These are phyloP conservation scores for Gracilaria caudata DNA, from an alignment of 23 red algal genomes.

Conservation along the genomic window DNA sequence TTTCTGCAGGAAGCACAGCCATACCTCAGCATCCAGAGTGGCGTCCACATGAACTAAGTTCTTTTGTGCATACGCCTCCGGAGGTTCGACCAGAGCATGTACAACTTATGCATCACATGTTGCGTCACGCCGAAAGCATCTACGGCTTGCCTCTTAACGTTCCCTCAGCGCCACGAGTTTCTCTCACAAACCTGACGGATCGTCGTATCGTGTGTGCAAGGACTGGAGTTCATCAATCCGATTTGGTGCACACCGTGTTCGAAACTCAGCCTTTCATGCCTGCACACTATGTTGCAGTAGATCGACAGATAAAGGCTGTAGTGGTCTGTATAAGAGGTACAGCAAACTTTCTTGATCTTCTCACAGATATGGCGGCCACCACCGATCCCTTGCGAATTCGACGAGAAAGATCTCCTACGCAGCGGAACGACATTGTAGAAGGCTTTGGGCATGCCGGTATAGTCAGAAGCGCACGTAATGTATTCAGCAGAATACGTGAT, in stretches of 20 bases:
- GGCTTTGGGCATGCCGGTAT: conserved; percentile 74
- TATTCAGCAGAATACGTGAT: conserved; percentile 48
- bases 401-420: background rate
- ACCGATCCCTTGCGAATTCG: conserved; percentile 68
- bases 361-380: conserved; percentile 82
- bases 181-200: conserved; percentile 72
- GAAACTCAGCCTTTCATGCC: conserved; percentile 61
- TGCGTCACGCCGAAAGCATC: conserved; percentile 81
- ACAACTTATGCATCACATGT: conserved; percentile 68
- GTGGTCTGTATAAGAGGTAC: conserved; percentile 89
- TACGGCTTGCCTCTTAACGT: conserved; percentile 74
- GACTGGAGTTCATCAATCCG: conserved; percentile 61
- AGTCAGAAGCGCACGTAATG: conserved; percentile 61
- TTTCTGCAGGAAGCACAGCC: conserved; percentile 10
- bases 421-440: conserved; percentile 8
- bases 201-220: conserved; percentile 65
- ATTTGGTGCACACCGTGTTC: conserved; percentile 46
- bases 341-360: conserved; percentile 74
- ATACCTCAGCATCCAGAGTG: conserved; percentile 18
- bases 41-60: background rate
- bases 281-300: conserved; percentile 76
- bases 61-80: conserved; percentile 10
- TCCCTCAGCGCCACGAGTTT: conserved; percentile 54
- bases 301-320: conserved; percentile 65
- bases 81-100: conserved; percentile 39